Conservation (phyloP, 2,329 filamentous ascomycete species). For the Coleophoma crateriformis region DNA sequence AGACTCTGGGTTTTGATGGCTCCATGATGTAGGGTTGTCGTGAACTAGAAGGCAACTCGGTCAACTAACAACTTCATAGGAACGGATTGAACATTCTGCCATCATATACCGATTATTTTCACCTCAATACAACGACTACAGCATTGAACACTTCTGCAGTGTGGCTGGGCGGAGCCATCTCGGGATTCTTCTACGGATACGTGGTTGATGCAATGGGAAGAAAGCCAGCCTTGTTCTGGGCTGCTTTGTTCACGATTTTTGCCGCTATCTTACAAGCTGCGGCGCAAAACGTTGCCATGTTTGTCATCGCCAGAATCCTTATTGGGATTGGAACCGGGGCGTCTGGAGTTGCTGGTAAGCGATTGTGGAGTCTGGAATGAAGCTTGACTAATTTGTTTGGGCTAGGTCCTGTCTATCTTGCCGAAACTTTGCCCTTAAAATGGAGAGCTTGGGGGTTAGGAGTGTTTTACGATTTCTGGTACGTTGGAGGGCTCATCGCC, state of each 20-base stretch:
- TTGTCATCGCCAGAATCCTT: not conserved
- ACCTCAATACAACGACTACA: not conserved
- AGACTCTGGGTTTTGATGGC: conserved; percentile 16
- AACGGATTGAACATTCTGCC: not conserved
- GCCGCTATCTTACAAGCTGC: not conserved
- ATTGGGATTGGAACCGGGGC: not conserved
- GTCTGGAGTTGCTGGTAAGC: not conserved
- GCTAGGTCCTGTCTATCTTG: conserved; percentile 38
- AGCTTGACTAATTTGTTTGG: not conserved
- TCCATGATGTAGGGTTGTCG: conserved; percentile 10
- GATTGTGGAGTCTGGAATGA: not conserved
- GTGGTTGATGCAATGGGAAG: not conserved
- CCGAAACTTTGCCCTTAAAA: conserved; percentile 40
- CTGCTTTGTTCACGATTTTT: not conserved
- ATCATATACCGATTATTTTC: not conserved
- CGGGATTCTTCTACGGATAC: not conserved
- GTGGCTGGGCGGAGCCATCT: not conserved
- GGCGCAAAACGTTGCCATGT: not conserved
- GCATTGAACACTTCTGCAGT: not conserved
- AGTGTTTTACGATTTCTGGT: conserved; percentile 31
- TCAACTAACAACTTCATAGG: not conserved
- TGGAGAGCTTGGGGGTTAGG: conserved; percentile 38
- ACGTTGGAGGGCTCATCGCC: conserved; percentile 28
- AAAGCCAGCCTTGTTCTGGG: not conserved
- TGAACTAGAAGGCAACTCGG: no score